phyloP scores from a whole-genome alignment of 768 basidiomycete genomes.

The Pleurotus djamor region DNA sequence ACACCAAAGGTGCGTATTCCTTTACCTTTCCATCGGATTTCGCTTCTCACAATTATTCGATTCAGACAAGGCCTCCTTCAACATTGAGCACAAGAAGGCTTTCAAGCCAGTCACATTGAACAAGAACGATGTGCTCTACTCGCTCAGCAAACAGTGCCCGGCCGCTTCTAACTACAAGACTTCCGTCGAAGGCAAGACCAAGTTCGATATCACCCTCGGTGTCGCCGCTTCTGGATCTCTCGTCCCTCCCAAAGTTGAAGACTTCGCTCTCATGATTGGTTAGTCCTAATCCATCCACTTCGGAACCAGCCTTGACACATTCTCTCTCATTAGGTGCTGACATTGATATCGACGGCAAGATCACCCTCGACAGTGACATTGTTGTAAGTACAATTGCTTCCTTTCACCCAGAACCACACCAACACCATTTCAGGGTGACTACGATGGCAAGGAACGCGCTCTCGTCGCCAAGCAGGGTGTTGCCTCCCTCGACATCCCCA shows the following conservation, averaged over 20 bases:
- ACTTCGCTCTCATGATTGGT: conserved; percentile 21
- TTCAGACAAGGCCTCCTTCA: neutral
- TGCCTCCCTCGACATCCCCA: neutral
- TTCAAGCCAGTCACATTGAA: neutral
- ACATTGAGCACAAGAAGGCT: conserved; percentile 3
- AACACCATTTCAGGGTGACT: neutral
- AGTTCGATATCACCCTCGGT: conserved; percentile 22
- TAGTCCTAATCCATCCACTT: neutral
- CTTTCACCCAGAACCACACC: neutral
- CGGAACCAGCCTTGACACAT: neutral
- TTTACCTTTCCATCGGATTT: too few relatives aligned
- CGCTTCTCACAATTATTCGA: neutral
- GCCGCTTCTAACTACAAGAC: conserved; percentile 10
- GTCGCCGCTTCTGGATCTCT: conserved; percentile 19
- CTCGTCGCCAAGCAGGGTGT: conserved; percentile 2
- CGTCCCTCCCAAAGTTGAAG: conserved; percentile 25
- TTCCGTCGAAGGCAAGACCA: conserved; percentile 17
- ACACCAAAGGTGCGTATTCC: neutral
- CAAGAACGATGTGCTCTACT: conserved; percentile 4
- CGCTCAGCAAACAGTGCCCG: conserved; percentile 1
- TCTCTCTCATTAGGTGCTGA: neutral
- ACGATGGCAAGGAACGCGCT: neutral
- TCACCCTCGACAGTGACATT: conserved; percentile 1
- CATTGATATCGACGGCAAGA: conserved; percentile 6
- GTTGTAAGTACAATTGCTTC: neutral